These are phyloP conservation scores for Dipteronia sinensis DNA, from an alignment of 345 rosid genomes.

Conservation along the genomic window DNA sequence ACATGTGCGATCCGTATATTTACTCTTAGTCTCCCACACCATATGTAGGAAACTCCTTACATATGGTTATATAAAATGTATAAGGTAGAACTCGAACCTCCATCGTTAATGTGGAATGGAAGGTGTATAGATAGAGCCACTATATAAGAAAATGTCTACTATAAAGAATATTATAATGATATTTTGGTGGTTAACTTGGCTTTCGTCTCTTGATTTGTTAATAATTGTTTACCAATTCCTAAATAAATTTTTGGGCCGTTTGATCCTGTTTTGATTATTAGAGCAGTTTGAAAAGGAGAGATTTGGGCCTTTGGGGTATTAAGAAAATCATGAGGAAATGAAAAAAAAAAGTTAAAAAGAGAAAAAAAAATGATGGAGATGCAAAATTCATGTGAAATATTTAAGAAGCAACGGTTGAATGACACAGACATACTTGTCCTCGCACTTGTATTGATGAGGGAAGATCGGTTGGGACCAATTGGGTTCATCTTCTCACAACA, in stretches of 20 bases:
- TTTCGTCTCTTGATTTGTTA: neutral
- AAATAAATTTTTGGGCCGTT: neutral
- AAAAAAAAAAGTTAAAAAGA: neutral
- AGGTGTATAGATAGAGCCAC: too few species aligned
- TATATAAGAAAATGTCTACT: too few species aligned
- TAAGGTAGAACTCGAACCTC: too few species aligned
- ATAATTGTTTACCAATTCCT: neutral
- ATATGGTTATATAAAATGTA: too few species aligned
- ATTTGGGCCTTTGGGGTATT: neutral
- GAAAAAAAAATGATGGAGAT: neutral
- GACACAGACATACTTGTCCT: slow-evolving; percentile 19
- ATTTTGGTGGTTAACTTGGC: neutral
- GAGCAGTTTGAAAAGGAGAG: too few species aligned
- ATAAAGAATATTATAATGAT: too few species aligned
- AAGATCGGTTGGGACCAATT: neutral
- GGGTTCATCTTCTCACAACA: too few species aligned
- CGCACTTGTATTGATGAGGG: neutral
- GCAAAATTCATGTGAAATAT: slow-evolving; percentile 31
- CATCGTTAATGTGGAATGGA: too few species aligned
- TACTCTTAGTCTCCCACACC: too few species aligned
- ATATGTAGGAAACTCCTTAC: too few species aligned
- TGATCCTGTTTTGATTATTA: neutral
- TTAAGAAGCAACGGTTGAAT: slow-evolving; percentile 21
- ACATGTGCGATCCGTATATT: too few species aligned
- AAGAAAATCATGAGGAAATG: neutral